These are phyloP conservation scores for Allodekkera sacchari DNA, from an alignment of 805 yeast species.

Conservation along the genomic window DNA sequence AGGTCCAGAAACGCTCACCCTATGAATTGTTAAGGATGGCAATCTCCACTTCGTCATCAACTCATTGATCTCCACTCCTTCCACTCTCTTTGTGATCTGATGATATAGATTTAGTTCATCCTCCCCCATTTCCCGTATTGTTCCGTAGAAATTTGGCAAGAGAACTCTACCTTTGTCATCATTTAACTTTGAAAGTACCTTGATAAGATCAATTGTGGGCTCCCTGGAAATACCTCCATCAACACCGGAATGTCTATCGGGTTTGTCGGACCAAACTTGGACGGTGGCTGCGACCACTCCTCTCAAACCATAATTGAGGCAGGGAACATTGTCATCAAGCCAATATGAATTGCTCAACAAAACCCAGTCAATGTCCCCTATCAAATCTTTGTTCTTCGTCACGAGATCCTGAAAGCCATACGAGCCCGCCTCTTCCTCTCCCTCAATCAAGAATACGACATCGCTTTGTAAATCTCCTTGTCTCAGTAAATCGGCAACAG, in stretches of 20 bases:
- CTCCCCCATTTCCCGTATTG: constrained; percentile 42
- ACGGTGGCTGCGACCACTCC: constrained; percentile 84
- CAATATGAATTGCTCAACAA: constrained; percentile 87
- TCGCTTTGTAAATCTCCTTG: constrained; percentile 51
- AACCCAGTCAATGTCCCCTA: constrained; percentile 84
- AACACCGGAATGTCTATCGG: constrained; percentile 93
- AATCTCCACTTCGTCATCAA: constrained; percentile 78
- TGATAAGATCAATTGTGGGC: constrained; percentile 81
- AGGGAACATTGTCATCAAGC: constrained; percentile 84
- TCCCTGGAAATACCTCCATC: constrained; percentile 89
- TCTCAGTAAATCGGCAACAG: constrained; percentile 65
- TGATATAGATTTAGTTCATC: constrained; percentile 56
- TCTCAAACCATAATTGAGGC: constrained; percentile 87
- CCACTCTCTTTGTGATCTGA: constrained; percentile 40
- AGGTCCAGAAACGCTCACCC: constrained; percentile 82
- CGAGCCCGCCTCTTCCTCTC: constrained; percentile 94
- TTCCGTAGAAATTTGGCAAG: constrained; percentile 65
- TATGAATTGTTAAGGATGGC: constrained; percentile 85
- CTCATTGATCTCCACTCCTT: constrained; percentile 30
- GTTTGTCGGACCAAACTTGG: constrained; percentile 59
- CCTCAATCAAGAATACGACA: constrained; percentile 80
- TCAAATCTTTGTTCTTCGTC: constrained; percentile 35
- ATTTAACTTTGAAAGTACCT: constrained; percentile 57
- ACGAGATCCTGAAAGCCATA: constrained; percentile 72
- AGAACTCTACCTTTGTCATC: constrained; percentile 45